Conservation (phyloP, 441 rosid species). For the Eruca vesicaria region DNA sequence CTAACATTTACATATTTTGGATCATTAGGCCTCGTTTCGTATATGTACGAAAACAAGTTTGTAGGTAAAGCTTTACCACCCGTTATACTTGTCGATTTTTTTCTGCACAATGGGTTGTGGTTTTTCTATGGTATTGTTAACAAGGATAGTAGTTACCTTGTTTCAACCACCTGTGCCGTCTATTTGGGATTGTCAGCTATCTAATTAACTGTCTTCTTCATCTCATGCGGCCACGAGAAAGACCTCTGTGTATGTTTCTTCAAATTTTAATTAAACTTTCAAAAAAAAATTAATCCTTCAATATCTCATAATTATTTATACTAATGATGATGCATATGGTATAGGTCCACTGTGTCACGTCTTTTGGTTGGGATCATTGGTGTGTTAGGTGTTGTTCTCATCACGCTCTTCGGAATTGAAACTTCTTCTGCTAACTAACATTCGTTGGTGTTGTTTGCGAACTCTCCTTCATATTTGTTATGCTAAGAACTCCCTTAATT, state of each 20-base stretch:
- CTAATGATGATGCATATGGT: background rate
- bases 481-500: no score
- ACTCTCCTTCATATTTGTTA: no score
- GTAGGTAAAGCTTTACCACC: background rate
- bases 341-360: background rate
- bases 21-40: background rate
- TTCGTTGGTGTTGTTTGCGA: no score
- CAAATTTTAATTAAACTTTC: background rate
- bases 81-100: background rate
- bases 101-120: background rate
- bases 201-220: background rate
- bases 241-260: background rate
- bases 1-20: background rate
- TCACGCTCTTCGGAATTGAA: no score
- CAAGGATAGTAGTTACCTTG: background rate
- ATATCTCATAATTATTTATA: background rate
- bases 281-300: background rate
- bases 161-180: background rate
- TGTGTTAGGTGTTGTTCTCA: no score
- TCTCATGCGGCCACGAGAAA: background rate
- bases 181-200: background rate
- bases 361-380: background rate
- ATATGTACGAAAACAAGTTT: background rate
- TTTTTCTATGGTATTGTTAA: background rate
- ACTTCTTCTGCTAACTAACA: no score